Evolutionary conservation across 2,329 filamentous ascomycete genomes (phyloP).

Genomic region (Aciculosporium take): DNA sequence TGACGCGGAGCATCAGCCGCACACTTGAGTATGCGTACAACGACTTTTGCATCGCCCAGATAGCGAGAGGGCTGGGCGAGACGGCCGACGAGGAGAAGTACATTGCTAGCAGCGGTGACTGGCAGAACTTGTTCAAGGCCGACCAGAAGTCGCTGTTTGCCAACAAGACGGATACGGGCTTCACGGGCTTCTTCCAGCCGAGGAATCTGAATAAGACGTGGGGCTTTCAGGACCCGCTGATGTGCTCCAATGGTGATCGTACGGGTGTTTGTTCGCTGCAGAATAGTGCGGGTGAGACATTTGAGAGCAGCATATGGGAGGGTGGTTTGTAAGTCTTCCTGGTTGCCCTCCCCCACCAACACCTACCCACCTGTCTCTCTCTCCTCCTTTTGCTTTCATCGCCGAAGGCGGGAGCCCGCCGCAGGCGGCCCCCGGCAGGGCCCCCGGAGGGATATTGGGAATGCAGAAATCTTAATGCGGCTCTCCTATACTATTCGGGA

Average conservation of each 20-base stretch:
- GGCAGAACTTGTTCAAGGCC: conserved; percentile 50
- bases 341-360: too few species aligned
- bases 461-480: too few species aligned
- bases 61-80: conserved; percentile 43
- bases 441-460: too few species aligned
- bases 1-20: conserved; percentile 56
- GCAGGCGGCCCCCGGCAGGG: too few species aligned
- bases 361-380: not conserved
- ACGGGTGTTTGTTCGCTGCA: conserved; percentile 46
- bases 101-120: conserved; percentile 43
- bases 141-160: conserved; percentile 40
- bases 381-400: too few species aligned
- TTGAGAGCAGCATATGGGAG: conserved; percentile 58
- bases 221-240: conserved; percentile 53
- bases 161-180: conserved; percentile 47
- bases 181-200: conserved; percentile 57
- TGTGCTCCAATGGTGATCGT: conserved; percentile 41
- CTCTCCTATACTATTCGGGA: too few species aligned
- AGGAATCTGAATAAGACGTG: conserved; percentile 53
- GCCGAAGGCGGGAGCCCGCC: too few species aligned
- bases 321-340: conserved; percentile 49
- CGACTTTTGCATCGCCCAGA: conserved; percentile 53
- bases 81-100: conserved; percentile 46
- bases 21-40: conserved; percentile 70
- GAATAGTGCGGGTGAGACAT: conserved; percentile 51